A percentile compares a stretch with the other conserved stretches of the same genome.
Conservation (phyloP, 345 rosid genomes). For the Capsella bursapastoris region DNA sequence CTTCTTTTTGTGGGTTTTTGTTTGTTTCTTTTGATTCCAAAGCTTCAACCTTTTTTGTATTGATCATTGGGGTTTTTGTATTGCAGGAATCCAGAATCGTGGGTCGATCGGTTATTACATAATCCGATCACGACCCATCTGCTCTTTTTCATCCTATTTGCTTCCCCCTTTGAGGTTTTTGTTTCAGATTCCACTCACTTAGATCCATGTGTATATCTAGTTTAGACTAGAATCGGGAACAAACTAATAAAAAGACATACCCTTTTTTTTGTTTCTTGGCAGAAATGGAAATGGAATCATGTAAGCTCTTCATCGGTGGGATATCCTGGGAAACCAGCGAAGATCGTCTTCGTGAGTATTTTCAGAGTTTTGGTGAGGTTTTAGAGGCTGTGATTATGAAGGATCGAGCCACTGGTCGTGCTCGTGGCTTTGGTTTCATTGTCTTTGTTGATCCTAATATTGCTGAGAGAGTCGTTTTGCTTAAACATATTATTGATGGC, state of each 20-base stretch:
- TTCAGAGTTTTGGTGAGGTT: constrained; percentile 78
- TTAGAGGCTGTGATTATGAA: constrained; percentile 89
- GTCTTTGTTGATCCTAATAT: constrained; percentile 81
- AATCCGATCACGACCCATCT: constrained; percentile 58
- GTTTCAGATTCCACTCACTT: constrained; percentile 29
- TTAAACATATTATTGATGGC: constrained; percentile 81
- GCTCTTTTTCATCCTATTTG: constrained; percentile 35
- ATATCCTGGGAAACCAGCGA: constrained; percentile 95
- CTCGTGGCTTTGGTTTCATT: constrained; percentile 93
- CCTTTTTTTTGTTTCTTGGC: neutral
- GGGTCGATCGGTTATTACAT: constrained; percentile 53
- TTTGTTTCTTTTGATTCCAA: constrained; percentile 7
- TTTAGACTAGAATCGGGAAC: neutral
- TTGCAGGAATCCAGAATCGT: constrained; percentile 56
- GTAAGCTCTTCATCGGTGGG: constrained; percentile 93
- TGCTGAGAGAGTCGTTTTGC: constrained; percentile 79
- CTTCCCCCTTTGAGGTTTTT: constrained; percentile 48
- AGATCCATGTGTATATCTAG: neutral
- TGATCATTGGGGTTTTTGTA: constrained; percentile 19
- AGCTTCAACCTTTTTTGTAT: neutral
- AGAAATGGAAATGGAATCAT: constrained; percentile 87
- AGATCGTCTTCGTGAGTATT: constrained; percentile 84
- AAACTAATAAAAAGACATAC: neutral
- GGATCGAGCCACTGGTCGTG: constrained; percentile 94
- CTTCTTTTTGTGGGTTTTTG: constrained; percentile 39